Base-by-base conservation (phyloP, 1,284 basidiomycete genomes). In the Cryptococcus sp. region DNA sequence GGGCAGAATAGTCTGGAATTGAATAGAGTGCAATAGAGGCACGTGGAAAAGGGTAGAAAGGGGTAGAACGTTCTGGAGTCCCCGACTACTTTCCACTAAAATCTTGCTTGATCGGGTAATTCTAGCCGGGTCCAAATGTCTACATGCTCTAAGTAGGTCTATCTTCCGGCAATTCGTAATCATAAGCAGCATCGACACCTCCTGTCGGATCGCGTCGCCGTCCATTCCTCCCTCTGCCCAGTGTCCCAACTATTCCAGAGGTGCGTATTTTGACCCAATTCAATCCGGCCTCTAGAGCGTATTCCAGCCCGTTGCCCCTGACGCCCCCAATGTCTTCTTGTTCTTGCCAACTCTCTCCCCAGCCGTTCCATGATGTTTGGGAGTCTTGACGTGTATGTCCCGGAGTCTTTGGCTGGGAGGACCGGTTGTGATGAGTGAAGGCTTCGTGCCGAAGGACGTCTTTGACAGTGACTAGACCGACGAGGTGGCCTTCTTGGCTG, bases 401-500 rank as follows among this genome's bases (percentile, higher is more conserved):
- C 48, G 45, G 32, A 48, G 19, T 34, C 22, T 48, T 31, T 18
- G 25, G 25, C 25, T 47, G 43, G n/a, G 37, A 13, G 49, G 39
- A 16, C 39, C 54, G 23, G 48, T 46, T 36, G 48, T 46, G 41
- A 61, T 56, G 14, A 54, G 56, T 31, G 58, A 55, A 48, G 63
- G 68, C 56, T 54, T 87, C 91, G 67, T 90, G 89, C 42, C 85
- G 84, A 13, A 99, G 77, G 11, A 98, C 89, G 62, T 99, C 96
- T 70, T 98, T 98, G 54, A 98, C 88, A 0, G 93, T 98, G 19
- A 97, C 85, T 14, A 99, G 78, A 1, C 94, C 94, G 0, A 82
- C 83, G 2, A 99, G 79, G 39, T 79, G 76, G 11, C 94, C 94
- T 62, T 85, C 83, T 52, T 88, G 83, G 66, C 91, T 87, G 1